Evolutionary conservation across 768 basidiomycete species (phyloP), one percentile per base, ranked within the genome.

Genomic region (Russula emetica): DNA sequence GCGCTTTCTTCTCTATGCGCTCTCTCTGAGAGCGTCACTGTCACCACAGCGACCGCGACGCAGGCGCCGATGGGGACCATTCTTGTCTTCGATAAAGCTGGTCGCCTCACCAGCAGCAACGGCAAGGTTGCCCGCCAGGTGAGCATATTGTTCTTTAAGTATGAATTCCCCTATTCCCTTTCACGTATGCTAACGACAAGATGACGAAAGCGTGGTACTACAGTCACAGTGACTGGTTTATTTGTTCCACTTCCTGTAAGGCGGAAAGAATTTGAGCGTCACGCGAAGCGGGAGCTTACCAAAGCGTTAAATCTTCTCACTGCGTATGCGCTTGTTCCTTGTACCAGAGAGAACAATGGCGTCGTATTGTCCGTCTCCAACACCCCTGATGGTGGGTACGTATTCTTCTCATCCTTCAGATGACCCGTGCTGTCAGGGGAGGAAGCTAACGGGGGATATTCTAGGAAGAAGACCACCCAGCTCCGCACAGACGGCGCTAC

Each of bases 1-100:
- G 97, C 97, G 0, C 78, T 99, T 0, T 93, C 94, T 8, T 94
- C 96, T 3, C 80, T 99, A 0, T 99, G 95, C 71, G 92, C 92
- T 1, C 75, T 97, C 0, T 83, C 85, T 55, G 86, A 90, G 59
- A 74, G 78, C 3, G 82, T 98, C 13, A 78, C 77, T 0, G 79
- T 98, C 54, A 81, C 81, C 1, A 98, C 96, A 0, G 81, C 90
- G 3, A 94, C 91, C 0, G 78, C 79, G 22, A 74, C 77, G 9
- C 85, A 85, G 3, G 82, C 87, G 0, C 94, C 94, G 0, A 84
- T 90, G 78, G 97, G 94, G 2, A 84, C 86, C 5, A 76, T 83
- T 24, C 77, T 99, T n/a, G 83, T 88, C 55, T 79, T 96, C 69
- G 87, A 89, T 50, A 73, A 78, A 26, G 78, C 77, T 56, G 94